Evolutionary conservation across 345 rosid species (phyloP).

Genomic region (Luvunga scandens): DNA sequence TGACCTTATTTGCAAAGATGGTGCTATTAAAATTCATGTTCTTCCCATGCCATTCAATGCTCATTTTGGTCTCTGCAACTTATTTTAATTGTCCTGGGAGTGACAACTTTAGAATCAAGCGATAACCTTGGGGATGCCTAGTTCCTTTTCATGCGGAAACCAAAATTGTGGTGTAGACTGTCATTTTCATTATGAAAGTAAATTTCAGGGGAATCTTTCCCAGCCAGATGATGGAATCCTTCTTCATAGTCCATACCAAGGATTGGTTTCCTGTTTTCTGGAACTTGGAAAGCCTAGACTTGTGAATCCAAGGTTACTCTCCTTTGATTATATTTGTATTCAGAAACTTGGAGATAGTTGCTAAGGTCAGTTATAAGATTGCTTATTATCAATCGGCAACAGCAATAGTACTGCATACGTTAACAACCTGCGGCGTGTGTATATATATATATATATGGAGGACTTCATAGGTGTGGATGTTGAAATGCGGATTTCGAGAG

Average conservation of each 20-base stretch:
- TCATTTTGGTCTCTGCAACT: background rate
- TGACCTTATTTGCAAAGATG: slow-evolving; percentile 2
- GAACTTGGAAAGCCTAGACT: background rate
- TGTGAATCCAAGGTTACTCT: background rate
- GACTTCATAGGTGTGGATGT: no score
- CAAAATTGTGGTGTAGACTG: background rate
- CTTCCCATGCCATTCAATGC: background rate
- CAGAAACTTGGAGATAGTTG: slow-evolving; percentile 1
- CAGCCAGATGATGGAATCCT: background rate
- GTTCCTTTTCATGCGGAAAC: background rate
- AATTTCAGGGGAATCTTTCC: background rate
- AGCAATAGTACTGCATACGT: background rate
- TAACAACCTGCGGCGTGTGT: background rate
- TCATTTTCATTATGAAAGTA: background rate
- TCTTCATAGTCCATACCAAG: background rate
- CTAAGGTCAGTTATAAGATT: slow-evolving; percentile 9
- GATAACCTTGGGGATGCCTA: background rate
- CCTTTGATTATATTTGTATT: background rate
- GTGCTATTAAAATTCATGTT: slow-evolving; percentile 1
- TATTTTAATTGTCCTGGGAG: background rate
- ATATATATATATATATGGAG: background rate
- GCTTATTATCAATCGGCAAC: background rate
- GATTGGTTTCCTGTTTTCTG: background rate
- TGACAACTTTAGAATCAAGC: background rate
- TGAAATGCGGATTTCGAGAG: no score